These are phyloP conservation scores for Aquilaria agallochum DNA, from an alignment of 441 rosid species.

Conservation along the genomic window DNA sequence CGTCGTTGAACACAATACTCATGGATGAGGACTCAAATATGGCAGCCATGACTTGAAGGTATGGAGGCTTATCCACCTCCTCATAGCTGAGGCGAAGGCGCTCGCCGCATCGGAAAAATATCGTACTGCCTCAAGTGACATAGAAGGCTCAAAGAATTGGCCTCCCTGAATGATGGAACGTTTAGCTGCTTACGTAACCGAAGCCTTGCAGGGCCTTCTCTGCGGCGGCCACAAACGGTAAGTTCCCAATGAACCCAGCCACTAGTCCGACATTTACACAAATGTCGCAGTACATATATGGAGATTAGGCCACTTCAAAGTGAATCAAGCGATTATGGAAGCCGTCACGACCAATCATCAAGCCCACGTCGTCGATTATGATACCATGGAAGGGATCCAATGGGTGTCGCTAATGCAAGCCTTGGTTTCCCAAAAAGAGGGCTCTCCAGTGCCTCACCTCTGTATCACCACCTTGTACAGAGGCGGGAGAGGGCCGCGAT, in stretches of 20 bases:
- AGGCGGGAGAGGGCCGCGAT: conserved; percentile 40
- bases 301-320: conserved; percentile 76
- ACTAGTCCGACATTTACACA: conserved; percentile 30
- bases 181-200: conserved; percentile 68
- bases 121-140: conserved; percentile 71
- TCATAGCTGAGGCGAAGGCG: conserved; percentile 89
- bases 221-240: conserved; percentile 14
- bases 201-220: conserved; percentile 56
- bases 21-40: conserved; percentile 29
- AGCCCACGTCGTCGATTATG: conserved; percentile 74
- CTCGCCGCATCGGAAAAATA: conserved; percentile 46
- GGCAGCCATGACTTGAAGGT: conserved; percentile 57
- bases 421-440: conserved; percentile 51
- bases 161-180: conserved; percentile 69
- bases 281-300: conserved; percentile 58
- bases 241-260: conserved; percentile 18
- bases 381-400: conserved; percentile 78
- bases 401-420: conserved; percentile 91
- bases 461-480: conserved; percentile 72
- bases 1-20: conserved; percentile 18
- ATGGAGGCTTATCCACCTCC: conserved; percentile 64
- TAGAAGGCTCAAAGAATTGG: conserved; percentile 89
- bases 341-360: conserved; percentile 48
- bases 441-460: conserved; percentile 54
- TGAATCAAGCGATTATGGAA: conserved; percentile 75